These are phyloP conservation scores for Selenicereus undatus DNA, from an alignment of 148 eudicot genomes.

Conservation along the genomic window DNA sequence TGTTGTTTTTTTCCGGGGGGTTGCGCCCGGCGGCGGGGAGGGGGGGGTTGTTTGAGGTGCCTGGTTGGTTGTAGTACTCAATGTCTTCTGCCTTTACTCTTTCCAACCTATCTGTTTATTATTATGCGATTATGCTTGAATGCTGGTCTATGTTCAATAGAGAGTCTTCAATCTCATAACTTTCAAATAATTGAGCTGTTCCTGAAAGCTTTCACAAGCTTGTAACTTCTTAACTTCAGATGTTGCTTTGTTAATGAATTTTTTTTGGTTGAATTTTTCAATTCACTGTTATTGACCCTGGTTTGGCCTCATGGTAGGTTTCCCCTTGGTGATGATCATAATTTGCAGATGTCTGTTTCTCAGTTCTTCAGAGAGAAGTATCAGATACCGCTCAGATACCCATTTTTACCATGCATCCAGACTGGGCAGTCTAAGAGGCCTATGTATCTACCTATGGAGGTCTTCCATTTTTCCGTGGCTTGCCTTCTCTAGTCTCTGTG, in stretches of 20 bases:
- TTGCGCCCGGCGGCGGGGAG: too few species aligned
- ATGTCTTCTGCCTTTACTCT: too few species aligned
- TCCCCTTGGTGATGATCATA: conserved; percentile 27
- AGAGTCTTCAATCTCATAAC: not conserved
- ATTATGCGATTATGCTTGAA: too few species aligned
- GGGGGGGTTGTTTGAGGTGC: too few species aligned
- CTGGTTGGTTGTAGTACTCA: too few species aligned
- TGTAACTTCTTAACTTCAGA: not conserved
- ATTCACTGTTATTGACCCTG: not conserved
- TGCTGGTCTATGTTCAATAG: not conserved
- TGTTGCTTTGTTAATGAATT: not conserved
- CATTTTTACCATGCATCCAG: conserved; percentile 59
- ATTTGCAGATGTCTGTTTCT: conserved; percentile 36
- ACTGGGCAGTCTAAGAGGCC: conserved; percentile 53
- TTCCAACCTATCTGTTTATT: too few species aligned
- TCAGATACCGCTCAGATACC: conserved; percentile 30
- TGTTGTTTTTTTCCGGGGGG: too few species aligned
- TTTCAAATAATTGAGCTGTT: not conserved
- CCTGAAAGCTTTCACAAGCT: not conserved
- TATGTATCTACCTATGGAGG: conserved; percentile 82
- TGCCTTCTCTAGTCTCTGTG: not conserved
- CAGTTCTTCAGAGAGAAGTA: conserved; percentile 54
- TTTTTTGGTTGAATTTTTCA: not conserved
- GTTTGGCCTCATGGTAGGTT: conserved; percentile 40
- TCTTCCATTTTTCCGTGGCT: conserved; percentile 11